phyloP scores from a whole-genome alignment of 495 filamentous ascomycete species.

The Daldinia loculata region DNA sequence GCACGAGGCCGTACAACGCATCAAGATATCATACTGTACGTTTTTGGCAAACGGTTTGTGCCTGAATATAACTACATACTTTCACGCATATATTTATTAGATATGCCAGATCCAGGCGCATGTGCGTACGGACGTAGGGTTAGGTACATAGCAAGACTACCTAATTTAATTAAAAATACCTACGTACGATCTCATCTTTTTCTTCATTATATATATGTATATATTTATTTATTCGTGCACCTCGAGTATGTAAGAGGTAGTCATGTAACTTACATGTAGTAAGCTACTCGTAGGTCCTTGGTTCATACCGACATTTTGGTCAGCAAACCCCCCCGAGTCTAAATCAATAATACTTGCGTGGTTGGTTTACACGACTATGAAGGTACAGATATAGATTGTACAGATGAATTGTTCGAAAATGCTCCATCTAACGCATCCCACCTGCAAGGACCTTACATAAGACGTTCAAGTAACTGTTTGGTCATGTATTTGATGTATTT shows the following conservation, averaged over 20 bases:
- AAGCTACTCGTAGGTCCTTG: slow-evolving; percentile 1
- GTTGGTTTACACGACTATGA: neutral
- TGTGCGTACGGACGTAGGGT: neutral
- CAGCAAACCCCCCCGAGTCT: slow-evolving; percentile 22
- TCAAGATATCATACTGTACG: neutral
- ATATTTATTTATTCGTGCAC: too few species aligned
- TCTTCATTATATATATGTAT: neutral
- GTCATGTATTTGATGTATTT: slow-evolving; percentile 19
- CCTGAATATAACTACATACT: neutral
- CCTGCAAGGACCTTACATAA: slow-evolving; percentile 35
- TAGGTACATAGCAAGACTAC: neutral
- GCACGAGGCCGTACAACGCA: slow-evolving; percentile 1
- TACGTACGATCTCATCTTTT: neutral
- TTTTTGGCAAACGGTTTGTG: neutral
- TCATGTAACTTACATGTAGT: neutral
- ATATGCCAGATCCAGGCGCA: neutral
- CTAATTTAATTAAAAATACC: too few species aligned
- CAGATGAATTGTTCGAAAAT: neutral
- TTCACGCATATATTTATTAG: neutral
- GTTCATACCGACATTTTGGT: slow-evolving; percentile 39
- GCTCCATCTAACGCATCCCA: neutral
- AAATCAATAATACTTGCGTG: slow-evolving; percentile 2
- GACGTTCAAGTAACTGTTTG: slow-evolving; percentile 29
- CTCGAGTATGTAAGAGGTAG: neutral
- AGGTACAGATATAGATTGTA: neutral